phyloP scores from a whole-genome alignment of 768 basidiomycete genomes.

The Roridomyces roridus region DNA sequence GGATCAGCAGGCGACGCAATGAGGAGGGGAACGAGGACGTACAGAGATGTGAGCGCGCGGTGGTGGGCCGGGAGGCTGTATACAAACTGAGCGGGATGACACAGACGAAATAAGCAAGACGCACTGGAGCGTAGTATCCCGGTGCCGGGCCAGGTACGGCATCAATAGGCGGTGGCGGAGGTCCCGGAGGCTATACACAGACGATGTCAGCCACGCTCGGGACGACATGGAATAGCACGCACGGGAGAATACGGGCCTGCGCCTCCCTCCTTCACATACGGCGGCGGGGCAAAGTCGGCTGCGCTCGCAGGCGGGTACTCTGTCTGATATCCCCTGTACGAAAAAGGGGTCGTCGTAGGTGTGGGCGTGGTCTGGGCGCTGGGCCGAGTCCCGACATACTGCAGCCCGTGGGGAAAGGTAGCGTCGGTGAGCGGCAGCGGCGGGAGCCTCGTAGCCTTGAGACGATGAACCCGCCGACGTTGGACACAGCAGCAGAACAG shows the following conservation, averaged over 20 bases:
- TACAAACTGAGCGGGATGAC: not conserved
- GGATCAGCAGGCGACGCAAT: not conserved
- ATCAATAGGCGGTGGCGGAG: conserved; percentile 10
- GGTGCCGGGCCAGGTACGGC: not conserved
- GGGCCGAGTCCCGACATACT: conserved; percentile 2
- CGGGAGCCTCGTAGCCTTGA: not conserved
- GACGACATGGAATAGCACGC: not conserved
- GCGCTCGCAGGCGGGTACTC: conserved; percentile 14
- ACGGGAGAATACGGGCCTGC: conserved; percentile 5
- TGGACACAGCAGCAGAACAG: conserved; percentile 17
- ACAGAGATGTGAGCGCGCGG: conserved; percentile 18
- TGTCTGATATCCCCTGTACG: not conserved
- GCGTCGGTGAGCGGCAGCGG: not conserved
- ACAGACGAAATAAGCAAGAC: not conserved
- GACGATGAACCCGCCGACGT: not conserved
- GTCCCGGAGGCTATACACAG: conserved; percentile 16
- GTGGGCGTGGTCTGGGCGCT: not conserved
- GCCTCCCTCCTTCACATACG: conserved; percentile 19
- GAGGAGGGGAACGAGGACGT: not conserved
- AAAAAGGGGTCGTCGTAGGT: not conserved
- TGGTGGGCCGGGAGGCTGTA: conserved; percentile 14
- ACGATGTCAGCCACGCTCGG: not conserved
- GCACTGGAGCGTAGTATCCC: conserved; percentile 11
- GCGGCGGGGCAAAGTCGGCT: conserved; percentile 20
- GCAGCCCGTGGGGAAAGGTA: conserved; percentile 14